phyloP scores from a whole-genome alignment of 192 early-diverging fungal genomes.

The Umbelopsis sp. region DNA sequence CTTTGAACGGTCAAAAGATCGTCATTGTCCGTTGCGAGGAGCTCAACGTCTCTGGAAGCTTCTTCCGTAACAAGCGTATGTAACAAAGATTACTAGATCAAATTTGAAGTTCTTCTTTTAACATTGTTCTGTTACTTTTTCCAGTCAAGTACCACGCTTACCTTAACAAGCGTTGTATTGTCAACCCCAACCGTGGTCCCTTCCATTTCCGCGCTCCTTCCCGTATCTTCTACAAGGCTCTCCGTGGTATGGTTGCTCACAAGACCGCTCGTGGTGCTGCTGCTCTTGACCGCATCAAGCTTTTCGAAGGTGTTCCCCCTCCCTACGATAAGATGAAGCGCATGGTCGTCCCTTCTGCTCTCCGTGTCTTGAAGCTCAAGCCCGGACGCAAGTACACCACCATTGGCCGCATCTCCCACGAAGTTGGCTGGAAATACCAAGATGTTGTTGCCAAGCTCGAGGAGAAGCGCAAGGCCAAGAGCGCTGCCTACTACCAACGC shows the following conservation, averaged over 20 bases:
- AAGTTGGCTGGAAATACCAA: conserved; percentile 99
- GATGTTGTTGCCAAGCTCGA: conserved; percentile 95
- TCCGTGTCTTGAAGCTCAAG: conserved; percentile 95
- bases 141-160: conserved; percentile 93
- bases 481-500: conserved; percentile 91
- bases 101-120: neutral
- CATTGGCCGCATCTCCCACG: conserved; percentile 88
- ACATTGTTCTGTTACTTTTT: conserved; percentile 1
- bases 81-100: conserved; percentile 25
- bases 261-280: conserved; percentile 98
- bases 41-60: conserved; percentile 96
- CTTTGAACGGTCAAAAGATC: conserved; percentile 95
- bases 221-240: conserved; percentile 93
- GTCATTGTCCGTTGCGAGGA: conserved; percentile 99
- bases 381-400: conserved; percentile 98
- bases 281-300: conserved; percentile 96
- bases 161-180: conserved; percentile 96
- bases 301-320: conserved; percentile 98
- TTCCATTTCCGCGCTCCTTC: conserved; percentile 99
- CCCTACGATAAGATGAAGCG: conserved; percentile 98
- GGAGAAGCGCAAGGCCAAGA: conserved; percentile 98
- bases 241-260: conserved; percentile 99
- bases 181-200: conserved; percentile 95
- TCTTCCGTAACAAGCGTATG: conserved; percentile 99
- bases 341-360: conserved; percentile 95